Percentiles rank a stretch among this genome's conserved stretches.
Conservation (phyloP, 1,139 yeast species). For the Meyerozyma carpophila region DNA sequence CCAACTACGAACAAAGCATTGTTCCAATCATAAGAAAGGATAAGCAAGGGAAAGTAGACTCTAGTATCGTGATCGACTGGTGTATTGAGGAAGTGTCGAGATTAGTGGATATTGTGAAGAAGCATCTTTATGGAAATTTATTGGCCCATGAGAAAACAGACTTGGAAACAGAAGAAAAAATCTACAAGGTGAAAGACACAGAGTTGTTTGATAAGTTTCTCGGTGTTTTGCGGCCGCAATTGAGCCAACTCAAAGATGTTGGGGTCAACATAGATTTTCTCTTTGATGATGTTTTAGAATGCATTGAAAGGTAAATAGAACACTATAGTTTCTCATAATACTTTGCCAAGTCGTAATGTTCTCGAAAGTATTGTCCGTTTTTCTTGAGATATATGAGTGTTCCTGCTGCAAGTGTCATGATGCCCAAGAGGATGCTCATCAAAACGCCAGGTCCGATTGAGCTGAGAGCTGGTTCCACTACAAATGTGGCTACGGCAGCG, state of each 20-base stretch:
- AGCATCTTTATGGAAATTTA: constrained; percentile 65
- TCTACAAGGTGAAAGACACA: constrained; percentile 26
- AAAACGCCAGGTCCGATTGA: constrained; percentile 71
- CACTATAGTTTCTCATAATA: constrained; percentile 43
- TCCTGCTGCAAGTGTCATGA: constrained; percentile 41
- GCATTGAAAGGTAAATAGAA: neutral
- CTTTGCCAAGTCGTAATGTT: constrained; percentile 54
- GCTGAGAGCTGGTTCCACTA: constrained; percentile 59
- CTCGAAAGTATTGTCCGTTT: constrained; percentile 61
- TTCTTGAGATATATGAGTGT: constrained; percentile 46
- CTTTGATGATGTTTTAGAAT: constrained; percentile 28
- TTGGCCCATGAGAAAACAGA: constrained; percentile 22
- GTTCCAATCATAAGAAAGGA: constrained; percentile 28
- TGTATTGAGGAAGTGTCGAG: constrained; percentile 59
- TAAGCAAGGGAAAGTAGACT: constrained; percentile 27
- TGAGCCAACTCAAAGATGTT: constrained; percentile 53
- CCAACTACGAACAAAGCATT: constrained; percentile 28
- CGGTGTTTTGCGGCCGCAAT: constrained; percentile 52
- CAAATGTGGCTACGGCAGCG: constrained; percentile 74
- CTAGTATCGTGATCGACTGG: constrained; percentile 56
- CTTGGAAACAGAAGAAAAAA: constrained; percentile 21
- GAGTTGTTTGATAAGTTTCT: constrained; percentile 36
- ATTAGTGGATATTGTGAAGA: constrained; percentile 55
- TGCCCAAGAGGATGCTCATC: constrained; percentile 59
- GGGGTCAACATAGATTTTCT: constrained; percentile 73